These are phyloP conservation scores for Eucalyptus urophylla DNA, from an alignment of 345 rosid species.

Conservation along the genomic window DNA sequence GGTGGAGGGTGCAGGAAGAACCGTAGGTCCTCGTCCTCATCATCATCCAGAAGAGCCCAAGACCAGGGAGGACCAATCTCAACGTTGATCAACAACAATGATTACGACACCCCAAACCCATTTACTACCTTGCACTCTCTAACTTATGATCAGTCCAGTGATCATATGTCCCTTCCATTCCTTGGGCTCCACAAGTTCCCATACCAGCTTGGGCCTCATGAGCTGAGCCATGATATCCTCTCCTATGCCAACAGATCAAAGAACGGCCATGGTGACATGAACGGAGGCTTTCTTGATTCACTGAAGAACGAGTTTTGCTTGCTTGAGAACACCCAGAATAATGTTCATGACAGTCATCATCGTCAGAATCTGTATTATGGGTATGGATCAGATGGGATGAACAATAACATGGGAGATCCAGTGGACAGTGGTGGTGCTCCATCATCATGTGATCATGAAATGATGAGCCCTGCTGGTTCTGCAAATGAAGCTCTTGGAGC, in stretches of 20 bases:
- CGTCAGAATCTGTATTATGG: slow-evolving; percentile 33
- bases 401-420: not conserved
- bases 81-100: not conserved
- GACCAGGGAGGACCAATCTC: not conserved
- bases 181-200: not conserved
- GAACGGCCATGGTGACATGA: not conserved
- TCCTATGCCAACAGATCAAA: not conserved
- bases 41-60: not conserved
- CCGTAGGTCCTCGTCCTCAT: slow-evolving; percentile 52
- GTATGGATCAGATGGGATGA: slow-evolving; percentile 21
- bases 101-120: not conserved
- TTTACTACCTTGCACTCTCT: not conserved
- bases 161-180: not conserved
- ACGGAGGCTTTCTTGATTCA: not conserved
- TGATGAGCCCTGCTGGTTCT: not conserved
- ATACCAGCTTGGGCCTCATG: not conserved
- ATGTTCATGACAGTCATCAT: not conserved
- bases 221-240: not conserved
- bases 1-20: slow-evolving; percentile 98
- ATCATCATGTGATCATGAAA: slow-evolving; percentile 14
- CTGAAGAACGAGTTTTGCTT: not conserved
- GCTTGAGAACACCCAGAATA: not conserved
- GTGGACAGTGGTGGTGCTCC: slow-evolving; percentile 9
- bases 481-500: not conserved
- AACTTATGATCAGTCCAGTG: not conserved